A percentile compares a stretch with the other conserved stretches of the same genome.
Conservation (phyloP, 371 early-diverging fungal species). For the Rhizopus stolonifer region DNA sequence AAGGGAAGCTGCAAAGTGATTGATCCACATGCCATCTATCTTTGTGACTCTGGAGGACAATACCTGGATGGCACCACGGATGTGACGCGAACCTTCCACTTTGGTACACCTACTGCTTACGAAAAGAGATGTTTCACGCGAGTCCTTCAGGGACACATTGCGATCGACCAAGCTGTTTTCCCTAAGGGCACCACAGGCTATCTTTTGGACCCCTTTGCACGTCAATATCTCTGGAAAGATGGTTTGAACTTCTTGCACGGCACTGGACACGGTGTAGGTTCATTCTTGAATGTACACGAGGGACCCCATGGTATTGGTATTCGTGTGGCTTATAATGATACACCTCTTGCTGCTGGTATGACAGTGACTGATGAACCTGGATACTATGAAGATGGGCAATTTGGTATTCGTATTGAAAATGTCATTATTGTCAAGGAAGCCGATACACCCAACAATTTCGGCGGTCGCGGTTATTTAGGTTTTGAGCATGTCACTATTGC, state of each 20-base stretch:
- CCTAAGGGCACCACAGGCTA: slow-evolving; percentile 86
- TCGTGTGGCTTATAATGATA: slow-evolving; percentile 70
- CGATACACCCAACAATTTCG: slow-evolving; percentile 78
- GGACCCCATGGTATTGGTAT: slow-evolving; percentile 96
- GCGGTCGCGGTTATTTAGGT: slow-evolving; percentile 74
- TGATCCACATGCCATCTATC: slow-evolving; percentile 72
- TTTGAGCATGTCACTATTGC: slow-evolving; percentile 92
- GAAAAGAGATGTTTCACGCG: slow-evolving; percentile 95
- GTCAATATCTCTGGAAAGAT: slow-evolving; percentile 88
- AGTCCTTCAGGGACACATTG: slow-evolving; percentile 97
- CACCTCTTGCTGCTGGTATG: slow-evolving; percentile 81
- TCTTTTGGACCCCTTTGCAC: slow-evolving; percentile 86
- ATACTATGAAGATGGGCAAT: slow-evolving; percentile 95
- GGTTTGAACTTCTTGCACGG: slow-evolving; percentile 98
- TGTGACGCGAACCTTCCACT: slow-evolving; percentile 95
- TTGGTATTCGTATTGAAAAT: slow-evolving; percentile 99
- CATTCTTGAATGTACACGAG: slow-evolving; percentile 98
- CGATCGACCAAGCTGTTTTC: slow-evolving; percentile 85
- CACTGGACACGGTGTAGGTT: slow-evolving; percentile 99
- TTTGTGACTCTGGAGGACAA: slow-evolving; percentile 99
- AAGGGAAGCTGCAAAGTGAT: slow-evolving; percentile 63
- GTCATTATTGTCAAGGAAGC: slow-evolving; percentile 69
- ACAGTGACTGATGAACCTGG: slow-evolving; percentile 97
- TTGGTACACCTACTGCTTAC: slow-evolving; percentile 84
- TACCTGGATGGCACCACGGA: slow-evolving; percentile 99